A percentile compares a stretch with the other conserved stretches of the same genome.
phyloP scores from a whole-genome alignment of 441 rosid species.

The Viola pubescens region DNA sequence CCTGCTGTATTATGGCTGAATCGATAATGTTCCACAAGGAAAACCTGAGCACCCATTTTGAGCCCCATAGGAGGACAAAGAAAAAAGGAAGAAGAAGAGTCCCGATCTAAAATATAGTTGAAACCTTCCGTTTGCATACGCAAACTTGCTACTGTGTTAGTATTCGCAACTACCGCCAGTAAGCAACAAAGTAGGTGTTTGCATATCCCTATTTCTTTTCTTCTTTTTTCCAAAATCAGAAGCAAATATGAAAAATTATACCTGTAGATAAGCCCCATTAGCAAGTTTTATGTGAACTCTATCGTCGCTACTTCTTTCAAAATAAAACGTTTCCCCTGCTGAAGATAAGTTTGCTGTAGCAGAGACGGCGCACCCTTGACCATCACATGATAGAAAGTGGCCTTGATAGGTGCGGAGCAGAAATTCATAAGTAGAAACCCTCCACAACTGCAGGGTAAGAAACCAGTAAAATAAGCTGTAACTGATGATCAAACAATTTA shows the following conservation, averaged over 20 bases:
- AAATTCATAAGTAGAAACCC: conserved; percentile 49
- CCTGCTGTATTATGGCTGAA: too few species aligned
- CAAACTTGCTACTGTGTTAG: too few species aligned
- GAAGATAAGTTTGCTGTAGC: conserved; percentile 48
- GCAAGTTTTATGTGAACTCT: conserved; percentile 46
- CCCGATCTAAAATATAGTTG: too few species aligned
- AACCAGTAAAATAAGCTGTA: conserved; percentile 11
- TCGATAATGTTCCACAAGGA: too few species aligned
- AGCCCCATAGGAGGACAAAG: too few species aligned
- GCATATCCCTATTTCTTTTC: not conserved
- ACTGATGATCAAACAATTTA: not conserved
- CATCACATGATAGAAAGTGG: conserved; percentile 57
- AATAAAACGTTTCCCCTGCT: conserved; percentile 33
- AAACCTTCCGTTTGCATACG: too few species aligned
- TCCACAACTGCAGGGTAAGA: conserved; percentile 46
- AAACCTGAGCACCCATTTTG: too few species aligned
- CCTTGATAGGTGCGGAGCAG: conserved; percentile 47
- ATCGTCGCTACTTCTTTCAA: conserved; percentile 41
- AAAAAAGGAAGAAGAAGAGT: too few species aligned
- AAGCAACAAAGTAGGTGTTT: too few species aligned
- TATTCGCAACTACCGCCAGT: too few species aligned
- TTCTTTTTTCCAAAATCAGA: conserved; percentile 1
- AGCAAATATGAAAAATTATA: conserved; percentile 14
- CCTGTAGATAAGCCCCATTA: conserved; percentile 59
- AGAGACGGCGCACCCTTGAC: conserved; percentile 40